phyloP scores from a whole-genome alignment of 345 rosid genomes.

The Ailanthus altissimus region DNA sequence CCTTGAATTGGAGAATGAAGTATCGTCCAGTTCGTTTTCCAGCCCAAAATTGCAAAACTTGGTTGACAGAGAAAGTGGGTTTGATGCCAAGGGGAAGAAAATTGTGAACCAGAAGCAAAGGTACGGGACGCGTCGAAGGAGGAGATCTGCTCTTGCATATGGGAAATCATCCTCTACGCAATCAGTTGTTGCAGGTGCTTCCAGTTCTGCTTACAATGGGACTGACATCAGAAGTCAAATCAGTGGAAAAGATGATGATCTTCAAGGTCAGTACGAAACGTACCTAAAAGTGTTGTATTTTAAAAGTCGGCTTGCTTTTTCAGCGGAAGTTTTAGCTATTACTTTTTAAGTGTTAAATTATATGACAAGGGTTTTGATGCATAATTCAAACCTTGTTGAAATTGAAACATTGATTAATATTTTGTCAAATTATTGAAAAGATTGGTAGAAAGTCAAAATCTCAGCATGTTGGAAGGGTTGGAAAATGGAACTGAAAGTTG shows the following conservation, averaged over 20 bases:
- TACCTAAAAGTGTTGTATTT: neutral
- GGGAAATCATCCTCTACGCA: slow-evolving; percentile 32
- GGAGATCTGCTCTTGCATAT: slow-evolving; percentile 37
- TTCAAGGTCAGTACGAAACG: slow-evolving; percentile 39
- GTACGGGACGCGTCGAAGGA: slow-evolving; percentile 41
- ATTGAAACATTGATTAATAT: neutral
- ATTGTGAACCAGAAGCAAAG: slow-evolving; percentile 49
- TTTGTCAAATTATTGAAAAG: neutral
- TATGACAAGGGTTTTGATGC: neutral
- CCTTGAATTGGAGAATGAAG: slow-evolving; percentile 34
- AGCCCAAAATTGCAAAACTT: slow-evolving; percentile 28
- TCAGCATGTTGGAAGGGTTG: neutral
- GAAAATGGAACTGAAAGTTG: neutral
- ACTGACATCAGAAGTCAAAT: slow-evolving; percentile 33
- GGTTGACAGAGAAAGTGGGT: slow-evolving; percentile 39
- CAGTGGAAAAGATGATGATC: slow-evolving; percentile 32
- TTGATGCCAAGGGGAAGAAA: slow-evolving; percentile 51
- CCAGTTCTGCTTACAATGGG: slow-evolving; percentile 20
- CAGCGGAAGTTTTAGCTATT: slow-evolving; percentile 1
- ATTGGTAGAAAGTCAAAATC: neutral
- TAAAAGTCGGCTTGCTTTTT: neutral
- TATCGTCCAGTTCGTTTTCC: slow-evolving; percentile 27
- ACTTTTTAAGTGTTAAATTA: neutral
- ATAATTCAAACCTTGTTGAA: neutral
- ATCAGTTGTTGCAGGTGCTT: slow-evolving; percentile 30